Base-by-base conservation (phyloP, 140 eudicot species). In the Senecio squalidus region DNA sequence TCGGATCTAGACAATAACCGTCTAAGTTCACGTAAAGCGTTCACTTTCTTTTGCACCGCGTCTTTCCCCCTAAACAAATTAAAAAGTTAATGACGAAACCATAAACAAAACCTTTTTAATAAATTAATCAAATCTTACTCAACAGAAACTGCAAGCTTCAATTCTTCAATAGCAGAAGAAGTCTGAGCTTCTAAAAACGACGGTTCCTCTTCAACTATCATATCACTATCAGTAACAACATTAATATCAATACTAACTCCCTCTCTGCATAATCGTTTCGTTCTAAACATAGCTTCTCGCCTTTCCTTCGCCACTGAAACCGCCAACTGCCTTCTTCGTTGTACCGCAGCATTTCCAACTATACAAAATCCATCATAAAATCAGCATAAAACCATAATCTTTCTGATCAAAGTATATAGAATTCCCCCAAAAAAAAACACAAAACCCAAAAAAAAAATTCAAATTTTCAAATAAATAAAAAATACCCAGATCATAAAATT, bases 311-410 rank as follows among this genome's bases (percentile, higher is more conserved):
- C 82, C 58, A 91, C 77, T 18, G 83, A 56, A 57, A 91, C 80
- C 5, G 89, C 95, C 58, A 74, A 76, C 56, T 86, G 95, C 50
- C 90, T 76, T 62, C 95, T 77, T 39, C 92, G 72, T 62, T 86
- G 86, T 31, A 78, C 84, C 29, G 96, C 96, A 68, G 63, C 85
- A 79, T 76, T 79, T 57, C 96, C 98, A 67, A 91, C 98, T 86
- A 67, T 16, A 71, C 30, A n/a, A 72, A 40, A 26, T n/a, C 27
- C 55, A 34, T 0, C 15, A 14, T 17, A 71, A 29, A 23, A 55
- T 18, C 14, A 4, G 38, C 26, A 15, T 1, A 31, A 1, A 9
- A n/a, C 11, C 63, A 69, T 1, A 23, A 3, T 3, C 0, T 14
- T 33, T 4, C 18, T 25, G 1, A 48, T 33, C 38, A 58, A 8